These are phyloP conservation scores for Syzygium oleosum DNA, from an alignment of 345 rosid genomes.

Conservation along the genomic window DNA sequence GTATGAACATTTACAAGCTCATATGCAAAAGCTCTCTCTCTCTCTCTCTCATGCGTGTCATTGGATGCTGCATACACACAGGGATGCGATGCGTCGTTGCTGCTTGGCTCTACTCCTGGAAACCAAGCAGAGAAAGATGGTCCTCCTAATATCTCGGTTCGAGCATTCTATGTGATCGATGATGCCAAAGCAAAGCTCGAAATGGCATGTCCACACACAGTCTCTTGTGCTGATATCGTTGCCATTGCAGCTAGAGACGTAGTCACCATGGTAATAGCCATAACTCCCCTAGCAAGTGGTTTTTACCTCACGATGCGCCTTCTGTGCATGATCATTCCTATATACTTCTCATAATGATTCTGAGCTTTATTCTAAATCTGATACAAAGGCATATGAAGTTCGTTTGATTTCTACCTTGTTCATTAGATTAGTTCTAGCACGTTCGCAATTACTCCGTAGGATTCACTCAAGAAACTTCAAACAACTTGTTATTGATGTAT, in stretches of 20 bases:
- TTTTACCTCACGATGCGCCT: not conserved
- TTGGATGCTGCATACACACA: not conserved
- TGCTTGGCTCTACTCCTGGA: slow-evolving; percentile 49
- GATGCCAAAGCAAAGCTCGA: slow-evolving; percentile 70
- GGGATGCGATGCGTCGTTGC: slow-evolving; percentile 85
- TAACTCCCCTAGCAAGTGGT: not conserved
- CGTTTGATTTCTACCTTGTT: not conserved
- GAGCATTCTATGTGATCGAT: slow-evolving; percentile 71
- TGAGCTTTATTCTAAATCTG: not conserved
- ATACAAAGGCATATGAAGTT: not conserved
- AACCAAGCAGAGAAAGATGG: slow-evolving; percentile 87
- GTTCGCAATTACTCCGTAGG: not conserved
- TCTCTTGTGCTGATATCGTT: slow-evolving; percentile 70
- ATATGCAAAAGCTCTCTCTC: not conserved
- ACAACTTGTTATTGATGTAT: not conserved
- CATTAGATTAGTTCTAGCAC: not conserved
- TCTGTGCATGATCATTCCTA: not conserved
- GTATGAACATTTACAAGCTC: slow-evolving; percentile 16
- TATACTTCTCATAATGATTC: not conserved
- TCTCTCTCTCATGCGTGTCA: not conserved
- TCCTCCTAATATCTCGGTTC: slow-evolving; percentile 66
- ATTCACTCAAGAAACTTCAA: not conserved
- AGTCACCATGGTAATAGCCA: slow-evolving; percentile 38
- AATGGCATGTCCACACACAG: slow-evolving; percentile 46
- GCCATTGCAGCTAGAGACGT: slow-evolving; percentile 80